A percentile compares a stretch with the other conserved stretches of the same genome.
These are phyloP conservation scores for Penicillium cataractarum DNA, from an alignment of 495 filamentous ascomycete genomes.

Conservation along the genomic window DNA sequence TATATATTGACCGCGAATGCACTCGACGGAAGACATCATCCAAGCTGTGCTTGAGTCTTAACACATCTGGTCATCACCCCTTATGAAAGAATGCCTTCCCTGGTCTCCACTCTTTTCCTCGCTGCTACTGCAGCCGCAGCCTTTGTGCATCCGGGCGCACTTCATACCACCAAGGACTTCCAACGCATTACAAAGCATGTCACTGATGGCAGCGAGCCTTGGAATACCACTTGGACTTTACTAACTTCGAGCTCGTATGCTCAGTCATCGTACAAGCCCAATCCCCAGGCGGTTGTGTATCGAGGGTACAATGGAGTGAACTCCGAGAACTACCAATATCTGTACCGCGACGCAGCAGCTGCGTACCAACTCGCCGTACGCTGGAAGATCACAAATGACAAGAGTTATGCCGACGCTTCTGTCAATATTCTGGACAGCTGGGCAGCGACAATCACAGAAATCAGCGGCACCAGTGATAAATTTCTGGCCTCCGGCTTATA, in stretches of 20 bases:
- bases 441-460: conserved; percentile 36
- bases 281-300: conserved; percentile 31
- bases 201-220: conserved; percentile 31
- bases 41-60: background rate
- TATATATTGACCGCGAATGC: background rate
- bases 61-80: background rate
- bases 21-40: background rate
- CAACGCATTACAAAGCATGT: conserved; percentile 37
- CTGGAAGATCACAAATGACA: conserved; percentile 43
- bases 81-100: background rate
- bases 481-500: conserved; percentile 49
- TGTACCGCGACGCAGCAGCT: conserved; percentile 45
- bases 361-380: conserved; percentile 43
- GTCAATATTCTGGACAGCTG: conserved; percentile 44
- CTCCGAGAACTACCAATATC: conserved; percentile 39
- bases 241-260: conserved; percentile 32
- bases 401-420: conserved; percentile 37
- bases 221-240: conserved; percentile 40
- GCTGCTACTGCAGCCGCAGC: conserved; percentile 3
- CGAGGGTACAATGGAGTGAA: conserved; percentile 32
- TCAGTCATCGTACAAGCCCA: conserved; percentile 27
- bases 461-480: conserved; percentile 40
- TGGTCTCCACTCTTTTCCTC: background rate
- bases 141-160: conserved; percentile 40
- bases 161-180: conserved; percentile 44